These are phyloP conservation scores for Amylocarpus encephaloides DNA, from an alignment of 2,329 filamentous ascomycete species.

Conservation along the genomic window DNA sequence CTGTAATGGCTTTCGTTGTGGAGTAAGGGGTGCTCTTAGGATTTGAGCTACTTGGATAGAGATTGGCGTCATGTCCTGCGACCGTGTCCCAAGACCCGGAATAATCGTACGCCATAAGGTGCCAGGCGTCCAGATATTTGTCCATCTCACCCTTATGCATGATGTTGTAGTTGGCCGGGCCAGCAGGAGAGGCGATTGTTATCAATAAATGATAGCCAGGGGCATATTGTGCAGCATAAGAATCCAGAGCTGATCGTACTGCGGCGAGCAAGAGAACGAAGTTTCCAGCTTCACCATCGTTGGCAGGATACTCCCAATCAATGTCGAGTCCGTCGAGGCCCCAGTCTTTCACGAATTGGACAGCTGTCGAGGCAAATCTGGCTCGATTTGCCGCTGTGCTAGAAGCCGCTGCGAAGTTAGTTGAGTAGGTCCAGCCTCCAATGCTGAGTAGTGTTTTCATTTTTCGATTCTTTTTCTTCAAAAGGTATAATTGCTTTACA, in stretches of 20 bases:
- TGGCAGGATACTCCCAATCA: constrained; percentile 25
- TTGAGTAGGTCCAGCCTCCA: constrained; percentile 80
- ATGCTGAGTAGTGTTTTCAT: constrained; percentile 75
- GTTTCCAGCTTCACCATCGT: constrained; percentile 25
- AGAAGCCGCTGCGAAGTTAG: constrained; percentile 64
- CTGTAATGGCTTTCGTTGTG: constrained; percentile 56
- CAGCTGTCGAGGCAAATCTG: constrained; percentile 63
- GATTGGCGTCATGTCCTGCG: constrained; percentile 66
- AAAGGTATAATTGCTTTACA: constrained; percentile 69
- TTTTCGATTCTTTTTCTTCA: constrained; percentile 72
- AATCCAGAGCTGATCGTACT: constrained; percentile 38
- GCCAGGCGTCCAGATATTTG: constrained; percentile 45
- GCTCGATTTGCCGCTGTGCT: constrained; percentile 55
- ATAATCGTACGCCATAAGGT: constrained; percentile 70
- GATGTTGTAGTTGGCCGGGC: constrained; percentile 40
- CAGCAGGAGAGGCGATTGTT: constrained; percentile 47
- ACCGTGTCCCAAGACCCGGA: constrained; percentile 57
- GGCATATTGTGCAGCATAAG: constrained; percentile 40
- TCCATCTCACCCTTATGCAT: constrained; percentile 43
- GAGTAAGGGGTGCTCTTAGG: constrained; percentile 61
- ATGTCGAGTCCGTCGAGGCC: constrained; percentile 50
- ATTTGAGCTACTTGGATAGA: constrained; percentile 50
- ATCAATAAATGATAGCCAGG: constrained; percentile 46
- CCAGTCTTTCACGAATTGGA: constrained; percentile 65
- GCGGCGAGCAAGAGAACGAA: constrained; percentile 31